Evolutionary conservation across 495 filamentous ascomycete species (phyloP).

Genomic region (Aspergillus affinis): DNA sequence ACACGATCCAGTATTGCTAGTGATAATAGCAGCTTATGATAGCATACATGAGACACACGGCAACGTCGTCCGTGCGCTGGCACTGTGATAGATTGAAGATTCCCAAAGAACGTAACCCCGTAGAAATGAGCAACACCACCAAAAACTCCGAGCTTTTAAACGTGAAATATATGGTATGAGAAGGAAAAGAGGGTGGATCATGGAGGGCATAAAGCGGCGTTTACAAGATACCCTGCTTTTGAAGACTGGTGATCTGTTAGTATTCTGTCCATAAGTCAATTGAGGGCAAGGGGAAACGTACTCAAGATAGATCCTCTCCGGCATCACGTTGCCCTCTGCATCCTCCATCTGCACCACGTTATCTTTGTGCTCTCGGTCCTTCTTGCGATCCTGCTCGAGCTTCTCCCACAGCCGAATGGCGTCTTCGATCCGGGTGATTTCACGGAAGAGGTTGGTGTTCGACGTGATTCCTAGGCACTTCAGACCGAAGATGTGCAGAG

Average conservation of each 20-base stretch:
- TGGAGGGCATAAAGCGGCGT: background rate
- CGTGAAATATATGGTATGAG: conserved; percentile 14
- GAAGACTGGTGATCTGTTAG: conserved; percentile 43
- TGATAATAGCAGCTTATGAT: conserved; percentile 10
- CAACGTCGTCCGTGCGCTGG: conserved; percentile 8
- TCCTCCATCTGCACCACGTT: conserved; percentile 98
- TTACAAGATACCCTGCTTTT: conserved; percentile 55
- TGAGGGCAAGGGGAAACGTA: conserved; percentile 28
- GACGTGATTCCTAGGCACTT: conserved; percentile 87
- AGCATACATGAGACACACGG: conserved; percentile 24
- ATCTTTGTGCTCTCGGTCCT: conserved; percentile 68
- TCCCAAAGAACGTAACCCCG: conserved; percentile 18
- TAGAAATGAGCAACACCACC: conserved; percentile 24
- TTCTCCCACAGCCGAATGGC: conserved; percentile 90
- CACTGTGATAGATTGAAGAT: conserved; percentile 4
- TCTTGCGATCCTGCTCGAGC: conserved; percentile 82
- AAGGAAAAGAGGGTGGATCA: conserved; percentile 8
- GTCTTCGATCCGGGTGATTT: conserved; percentile 90
- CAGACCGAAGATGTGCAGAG: conserved; percentile 85
- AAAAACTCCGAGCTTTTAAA: conserved; percentile 37
- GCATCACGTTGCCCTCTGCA: conserved; percentile 96
- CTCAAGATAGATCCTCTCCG: conserved; percentile 94
- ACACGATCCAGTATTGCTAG: conserved; percentile 6
- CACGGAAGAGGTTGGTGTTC: conserved; percentile 86
- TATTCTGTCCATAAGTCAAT: background rate